Base-by-base conservation (phyloP, 148 eudicot species). In the Talinum fruticosum region DNA sequence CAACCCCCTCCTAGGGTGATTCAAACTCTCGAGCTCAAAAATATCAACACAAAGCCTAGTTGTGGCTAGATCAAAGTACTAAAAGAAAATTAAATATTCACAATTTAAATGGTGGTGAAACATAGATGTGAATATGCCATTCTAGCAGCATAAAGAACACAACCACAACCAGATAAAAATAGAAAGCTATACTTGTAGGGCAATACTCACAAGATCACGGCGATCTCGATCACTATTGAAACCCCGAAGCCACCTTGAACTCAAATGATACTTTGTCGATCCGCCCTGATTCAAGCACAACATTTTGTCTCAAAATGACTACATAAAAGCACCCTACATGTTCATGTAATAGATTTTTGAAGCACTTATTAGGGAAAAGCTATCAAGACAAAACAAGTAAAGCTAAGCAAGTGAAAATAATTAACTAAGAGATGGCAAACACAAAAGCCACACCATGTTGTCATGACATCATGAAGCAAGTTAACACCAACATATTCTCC, bases 191-290 rank as follows among this genome's bases (percentile, higher is more conserved):
- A 64, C 32, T 38, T 28, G 26, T 16, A 51, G 34, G 23, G 49
- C 76, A 18, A 32, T 61, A 88, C 94, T 96, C 80, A 96, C 99
- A 86, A 96, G 97, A 91, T 96, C 99, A 85, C 99, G 99, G 33
- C 99, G 97, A 89, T 96, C 97, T 51, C 99, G 87, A 54, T 96
- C 97, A 66, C 90, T 96, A 57, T 88, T 89, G 77, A 96, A 93
- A 80, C 94, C 88, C 78, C 91, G 97, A 82, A 96, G 83, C 99
- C 99, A 96, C 82, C 93, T 93, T 70, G 97, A 84, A 74, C 90
- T 89, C 69, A 96, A 83, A 84, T 96, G 99, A 84, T 96, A 96
- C 82, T 96, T 96, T 45, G 97, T 93, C 23, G 99, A 87, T 80
- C 99, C 99, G 77, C 99, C 99, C 99, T 96, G 85, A 83, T 69